A percentile compares a stretch with the other conserved stretches of the same genome.
These are phyloP conservation scores for Metschnikowia colocasiae DNA, from an alignment of 805 yeast species.

Conservation along the genomic window DNA sequence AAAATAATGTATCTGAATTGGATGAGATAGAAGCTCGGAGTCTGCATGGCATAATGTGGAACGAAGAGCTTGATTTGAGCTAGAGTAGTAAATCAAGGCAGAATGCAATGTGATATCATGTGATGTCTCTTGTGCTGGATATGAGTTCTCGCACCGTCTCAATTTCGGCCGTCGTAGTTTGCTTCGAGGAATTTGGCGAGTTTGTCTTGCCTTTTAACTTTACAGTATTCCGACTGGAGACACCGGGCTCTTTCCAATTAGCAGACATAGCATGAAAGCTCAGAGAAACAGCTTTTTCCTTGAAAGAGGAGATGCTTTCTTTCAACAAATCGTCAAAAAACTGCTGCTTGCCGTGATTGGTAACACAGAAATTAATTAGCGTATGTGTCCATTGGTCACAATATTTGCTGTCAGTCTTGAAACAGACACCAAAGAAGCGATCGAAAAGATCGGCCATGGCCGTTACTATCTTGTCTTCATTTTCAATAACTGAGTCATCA, in stretches of 20 bases:
- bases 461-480: slow-evolving; percentile 5
- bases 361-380: slow-evolving; percentile 8
- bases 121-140: background rate
- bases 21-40: slow-evolving; percentile 9
- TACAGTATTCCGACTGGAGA: background rate
- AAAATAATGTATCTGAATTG: slow-evolving; percentile 8
- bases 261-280: slow-evolving; percentile 2
- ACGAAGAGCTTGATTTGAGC: slow-evolving; percentile 7
- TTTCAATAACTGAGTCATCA: slow-evolving; percentile 2
- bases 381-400: slow-evolving; percentile 13
- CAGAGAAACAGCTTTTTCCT: background rate
- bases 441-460: slow-evolving; percentile 13
- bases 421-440: slow-evolving; percentile 15
- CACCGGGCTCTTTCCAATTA: background rate
- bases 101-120: background rate
- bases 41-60: slow-evolving; percentile 17
- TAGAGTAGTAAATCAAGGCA: background rate
- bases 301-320: slow-evolving; percentile 9
- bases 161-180: background rate
- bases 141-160: background rate
- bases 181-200: background rate
- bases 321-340: slow-evolving; percentile 6
- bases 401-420: slow-evolving; percentile 10
- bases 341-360: background rate
- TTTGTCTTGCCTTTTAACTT: background rate